A percentile compares a stretch with the other conserved stretches of the same genome.
Evolutionary conservation across 1,139 yeast species (phyloP).

Genomic region (Sugiyamaella neomexicana): DNA sequence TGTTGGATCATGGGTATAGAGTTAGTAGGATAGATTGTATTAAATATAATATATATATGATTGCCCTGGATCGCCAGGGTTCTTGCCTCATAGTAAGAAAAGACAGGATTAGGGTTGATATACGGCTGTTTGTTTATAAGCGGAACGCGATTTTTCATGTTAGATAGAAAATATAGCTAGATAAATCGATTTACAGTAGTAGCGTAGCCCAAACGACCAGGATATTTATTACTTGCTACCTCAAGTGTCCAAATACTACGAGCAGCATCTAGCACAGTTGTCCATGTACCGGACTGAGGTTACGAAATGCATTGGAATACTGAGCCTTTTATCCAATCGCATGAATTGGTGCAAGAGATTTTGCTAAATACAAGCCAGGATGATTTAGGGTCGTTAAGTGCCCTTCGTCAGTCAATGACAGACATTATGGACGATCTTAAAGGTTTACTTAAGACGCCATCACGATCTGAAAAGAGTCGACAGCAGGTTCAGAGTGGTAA

Average conservation of each 20-base stretch:
- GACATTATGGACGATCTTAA: conserved; percentile 48
- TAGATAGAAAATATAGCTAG: no score
- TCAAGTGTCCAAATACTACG: neutral
- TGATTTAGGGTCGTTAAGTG: conserved; percentile 21
- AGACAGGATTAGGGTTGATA: neutral
- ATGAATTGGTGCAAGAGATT: conserved; percentile 33
- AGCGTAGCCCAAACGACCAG: neutral
- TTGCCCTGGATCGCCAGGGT: neutral
- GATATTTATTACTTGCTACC: neutral
- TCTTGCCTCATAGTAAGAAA: neutral
- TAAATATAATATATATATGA: neutral
- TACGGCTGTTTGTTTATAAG: conserved; percentile 10
- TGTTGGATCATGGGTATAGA: no score
- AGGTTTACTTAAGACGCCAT: conserved; percentile 51
- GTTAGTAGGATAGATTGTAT: no score
- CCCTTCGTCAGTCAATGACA: conserved; percentile 28
- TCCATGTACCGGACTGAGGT: neutral
- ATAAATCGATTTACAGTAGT: no score
- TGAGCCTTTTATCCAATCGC: conserved; percentile 37
- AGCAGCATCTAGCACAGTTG: neutral
- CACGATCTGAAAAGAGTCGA: conserved; percentile 57
- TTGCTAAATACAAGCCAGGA: conserved; percentile 24
- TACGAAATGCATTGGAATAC: conserved; percentile 40
- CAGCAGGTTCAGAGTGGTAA: conserved; percentile 52
- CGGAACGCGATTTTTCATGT: conserved; percentile 10